These are phyloP conservation scores for Ascochyta clinopodiicola DNA, from an alignment of 2,329 filamentous ascomycete species.

Conservation along the genomic window DNA sequence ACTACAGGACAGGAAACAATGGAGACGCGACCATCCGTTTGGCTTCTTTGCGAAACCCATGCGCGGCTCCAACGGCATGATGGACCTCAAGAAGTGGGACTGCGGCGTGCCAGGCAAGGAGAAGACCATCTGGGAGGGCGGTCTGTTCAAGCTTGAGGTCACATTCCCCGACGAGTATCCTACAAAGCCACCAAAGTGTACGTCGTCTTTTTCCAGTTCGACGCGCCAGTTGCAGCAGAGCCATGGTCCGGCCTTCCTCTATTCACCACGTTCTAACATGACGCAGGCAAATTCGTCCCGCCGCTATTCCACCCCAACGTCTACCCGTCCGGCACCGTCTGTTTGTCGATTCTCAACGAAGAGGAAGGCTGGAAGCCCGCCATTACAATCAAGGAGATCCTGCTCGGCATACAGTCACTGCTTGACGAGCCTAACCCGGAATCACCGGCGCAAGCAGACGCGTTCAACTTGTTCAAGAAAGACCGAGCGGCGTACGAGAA, in stretches of 20 bases:
- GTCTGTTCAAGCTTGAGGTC: slow-evolving; percentile 92
- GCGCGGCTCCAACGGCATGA: slow-evolving; percentile 77
- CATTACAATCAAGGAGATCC: slow-evolving; percentile 97
- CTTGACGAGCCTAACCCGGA: slow-evolving; percentile 97
- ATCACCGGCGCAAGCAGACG: slow-evolving; percentile 94
- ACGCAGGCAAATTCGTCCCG: slow-evolving; percentile 88
- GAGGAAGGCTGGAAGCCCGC: slow-evolving; percentile 98
- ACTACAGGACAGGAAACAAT: slow-evolving; percentile 76
- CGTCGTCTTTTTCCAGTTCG: slow-evolving; percentile 43
- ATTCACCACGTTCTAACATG: slow-evolving; percentile 1
- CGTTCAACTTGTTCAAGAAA: slow-evolving; percentile 95
- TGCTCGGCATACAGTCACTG: slow-evolving; percentile 93
- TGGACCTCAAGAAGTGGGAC: slow-evolving; percentile 96
- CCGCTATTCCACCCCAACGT: slow-evolving; percentile 98
- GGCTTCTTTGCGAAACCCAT: slow-evolving; percentile 93
- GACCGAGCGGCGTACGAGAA: slow-evolving; percentile 87
- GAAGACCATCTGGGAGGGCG: slow-evolving; percentile 98
- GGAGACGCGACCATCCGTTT: slow-evolving; percentile 95
- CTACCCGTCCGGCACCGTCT: slow-evolving; percentile 97
- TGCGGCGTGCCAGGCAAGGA: slow-evolving; percentile 96
- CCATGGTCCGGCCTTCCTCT: too few species aligned
- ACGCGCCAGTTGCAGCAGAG: neutral
- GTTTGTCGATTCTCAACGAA: slow-evolving; percentile 95
- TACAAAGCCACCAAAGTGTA: slow-evolving; percentile 98
- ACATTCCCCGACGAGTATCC: slow-evolving; percentile 97